phyloP scores from a whole-genome alignment of 2,329 filamentous ascomycete genomes.

The Hymenoscyphus occultus region DNA sequence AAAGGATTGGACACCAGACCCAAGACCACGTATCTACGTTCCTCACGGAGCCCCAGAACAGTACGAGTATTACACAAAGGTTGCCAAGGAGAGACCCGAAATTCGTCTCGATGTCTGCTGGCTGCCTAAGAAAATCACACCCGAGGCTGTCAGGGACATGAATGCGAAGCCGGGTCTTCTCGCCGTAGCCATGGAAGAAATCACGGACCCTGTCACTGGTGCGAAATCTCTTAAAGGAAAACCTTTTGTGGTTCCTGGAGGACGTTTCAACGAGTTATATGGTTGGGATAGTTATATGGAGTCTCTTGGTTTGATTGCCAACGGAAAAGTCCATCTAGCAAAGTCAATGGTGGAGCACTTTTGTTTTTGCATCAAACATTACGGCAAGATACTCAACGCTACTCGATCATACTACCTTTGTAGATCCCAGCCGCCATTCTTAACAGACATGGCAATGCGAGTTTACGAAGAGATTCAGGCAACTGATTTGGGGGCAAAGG shows the following conservation, averaged over 20 bases:
- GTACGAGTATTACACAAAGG: slow-evolving; percentile 79
- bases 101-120: slow-evolving; percentile 82
- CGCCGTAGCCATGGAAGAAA: slow-evolving; percentile 83
- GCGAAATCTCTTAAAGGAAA: slow-evolving; percentile 72
- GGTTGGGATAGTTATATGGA: slow-evolving; percentile 99
- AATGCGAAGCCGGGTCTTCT: slow-evolving; percentile 86
- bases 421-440: slow-evolving; percentile 91
- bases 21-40: slow-evolving; percentile 87
- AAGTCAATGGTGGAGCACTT: slow-evolving; percentile 97
- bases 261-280: slow-evolving; percentile 96
- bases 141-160: slow-evolving; percentile 76
- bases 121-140: slow-evolving; percentile 73
- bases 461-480: slow-evolving; percentile 87
- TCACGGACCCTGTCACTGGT: slow-evolving; percentile 62
- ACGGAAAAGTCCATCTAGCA: slow-evolving; percentile 80
- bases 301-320: slow-evolving; percentile 81
- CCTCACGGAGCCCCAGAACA: slow-evolving; percentile 83
- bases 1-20: slow-evolving; percentile 92
- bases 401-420: slow-evolving; percentile 94
- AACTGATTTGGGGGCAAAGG: slow-evolving; percentile 56
- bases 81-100: slow-evolving; percentile 76
- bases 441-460: slow-evolving; percentile 94
- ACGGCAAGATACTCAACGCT: slow-evolving; percentile 96
- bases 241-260: slow-evolving; percentile 95
- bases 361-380: slow-evolving; percentile 97